phyloP scores from a whole-genome alignment of 176 grass and related monocot genomes.

The Rhynchospora pubera region DNA sequence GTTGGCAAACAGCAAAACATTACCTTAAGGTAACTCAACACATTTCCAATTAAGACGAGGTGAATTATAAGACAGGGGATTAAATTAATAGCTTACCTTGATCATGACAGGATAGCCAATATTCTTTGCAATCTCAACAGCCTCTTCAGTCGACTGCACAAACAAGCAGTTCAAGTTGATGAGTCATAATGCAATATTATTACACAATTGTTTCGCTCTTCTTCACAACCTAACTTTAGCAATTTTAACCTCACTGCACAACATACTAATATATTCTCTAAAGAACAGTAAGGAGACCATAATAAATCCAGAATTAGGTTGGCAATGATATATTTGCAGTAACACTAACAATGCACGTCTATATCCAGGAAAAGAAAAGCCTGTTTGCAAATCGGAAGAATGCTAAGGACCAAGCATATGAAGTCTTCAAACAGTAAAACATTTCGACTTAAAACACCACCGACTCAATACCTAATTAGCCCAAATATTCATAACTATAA shows the following conservation, averaged over 20 bases:
- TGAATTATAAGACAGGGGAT: background rate
- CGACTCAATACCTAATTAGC: background rate
- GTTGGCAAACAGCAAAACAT: background rate
- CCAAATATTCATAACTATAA: background rate
- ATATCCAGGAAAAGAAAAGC: background rate
- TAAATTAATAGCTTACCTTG: constrained; percentile 32
- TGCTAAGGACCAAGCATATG: background rate
- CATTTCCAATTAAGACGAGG: background rate
- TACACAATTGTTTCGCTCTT: background rate
- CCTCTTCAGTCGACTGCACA: constrained; percentile 48
- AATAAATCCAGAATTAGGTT: background rate
- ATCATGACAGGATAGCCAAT: constrained; percentile 55
- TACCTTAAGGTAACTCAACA: background rate
- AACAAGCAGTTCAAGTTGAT: background rate
- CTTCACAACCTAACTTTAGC: background rate
- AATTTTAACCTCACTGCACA: background rate
- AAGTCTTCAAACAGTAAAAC: background rate
- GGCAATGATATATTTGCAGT: background rate
- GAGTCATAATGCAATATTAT: constrained; percentile 2
- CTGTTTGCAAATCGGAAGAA: background rate
- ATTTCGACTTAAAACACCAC: background rate
- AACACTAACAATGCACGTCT: background rate
- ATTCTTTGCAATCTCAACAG: constrained; percentile 34
- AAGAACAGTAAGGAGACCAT: background rate
- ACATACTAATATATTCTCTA: background rate